These are phyloP conservation scores for Pseudogymnoascus pannorum DNA, from an alignment of 2,329 filamentous ascomycete genomes.

Conservation along the genomic window DNA sequence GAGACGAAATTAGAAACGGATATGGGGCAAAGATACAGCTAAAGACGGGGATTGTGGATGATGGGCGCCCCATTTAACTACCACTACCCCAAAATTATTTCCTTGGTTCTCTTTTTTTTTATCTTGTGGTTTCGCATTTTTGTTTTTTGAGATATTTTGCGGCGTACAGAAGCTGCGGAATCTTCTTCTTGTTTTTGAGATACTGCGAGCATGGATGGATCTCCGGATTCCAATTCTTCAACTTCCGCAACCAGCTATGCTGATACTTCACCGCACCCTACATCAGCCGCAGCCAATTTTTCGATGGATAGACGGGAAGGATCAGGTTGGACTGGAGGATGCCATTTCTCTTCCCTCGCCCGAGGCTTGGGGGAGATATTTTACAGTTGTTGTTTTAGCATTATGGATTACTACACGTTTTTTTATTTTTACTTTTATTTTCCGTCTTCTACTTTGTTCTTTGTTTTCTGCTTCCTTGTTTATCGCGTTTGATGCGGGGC, in stretches of 20 bases:
- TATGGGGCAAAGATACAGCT: neutral
- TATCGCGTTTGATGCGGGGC: neutral
- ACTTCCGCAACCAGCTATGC: neutral
- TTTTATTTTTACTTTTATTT: neutral
- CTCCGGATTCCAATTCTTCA: neutral
- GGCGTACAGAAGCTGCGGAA: conserved; percentile 1
- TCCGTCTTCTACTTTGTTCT: neutral
- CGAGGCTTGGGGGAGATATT: neutral
- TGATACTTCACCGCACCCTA: neutral
- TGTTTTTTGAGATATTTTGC: neutral
- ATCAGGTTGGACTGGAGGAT: neutral
- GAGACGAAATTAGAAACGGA: neutral
- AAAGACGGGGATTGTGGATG: neutral
- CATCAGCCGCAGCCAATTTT: neutral
- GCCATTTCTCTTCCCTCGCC: neutral
- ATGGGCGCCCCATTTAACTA: neutral
- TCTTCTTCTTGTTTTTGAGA: neutral
- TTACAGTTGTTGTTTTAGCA: neutral
- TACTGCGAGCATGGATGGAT: conserved; percentile 3
- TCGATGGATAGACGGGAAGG: neutral
- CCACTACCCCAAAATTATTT: neutral
- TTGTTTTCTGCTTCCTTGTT: neutral
- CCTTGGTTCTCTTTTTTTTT: neutral
- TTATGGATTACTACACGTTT: conserved; percentile 1
- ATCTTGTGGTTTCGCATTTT: neutral